Percentiles rank a stretch among this genome's conserved stretches.
These are phyloP conservation scores for Zarea fungicola DNA, from an alignment of 2,329 filamentous ascomycete species.

Conservation along the genomic window DNA sequence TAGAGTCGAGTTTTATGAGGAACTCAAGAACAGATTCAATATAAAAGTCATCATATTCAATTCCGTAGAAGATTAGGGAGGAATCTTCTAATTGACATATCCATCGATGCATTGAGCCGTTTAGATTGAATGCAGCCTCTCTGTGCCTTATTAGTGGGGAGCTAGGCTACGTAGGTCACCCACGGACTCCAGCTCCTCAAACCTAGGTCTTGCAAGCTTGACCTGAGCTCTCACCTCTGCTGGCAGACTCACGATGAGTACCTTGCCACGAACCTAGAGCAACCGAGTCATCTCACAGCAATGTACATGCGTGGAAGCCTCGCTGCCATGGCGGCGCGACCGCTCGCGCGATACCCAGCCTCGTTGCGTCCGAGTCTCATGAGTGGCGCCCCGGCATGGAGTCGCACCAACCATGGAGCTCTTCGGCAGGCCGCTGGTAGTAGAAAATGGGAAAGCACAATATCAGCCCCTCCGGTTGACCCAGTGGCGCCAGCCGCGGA, in stretches of 20 bases:
- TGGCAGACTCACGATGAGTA: neutral
- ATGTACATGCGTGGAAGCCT: slow-evolving; percentile 2
- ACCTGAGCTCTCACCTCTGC: neutral
- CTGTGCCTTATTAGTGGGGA: slow-evolving; percentile 2
- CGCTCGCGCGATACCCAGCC: slow-evolving; percentile 5
- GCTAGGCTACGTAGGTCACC: neutral
- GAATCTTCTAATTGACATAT: too few species aligned
- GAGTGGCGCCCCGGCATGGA: neutral
- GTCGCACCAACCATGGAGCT: neutral
- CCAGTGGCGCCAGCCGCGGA: neutral
- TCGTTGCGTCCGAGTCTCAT: neutral
- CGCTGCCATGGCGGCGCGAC: slow-evolving; percentile 7
- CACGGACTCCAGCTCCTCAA: neutral
- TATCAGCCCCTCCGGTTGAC: slow-evolving; percentile 8
- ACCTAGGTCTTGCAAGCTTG: slow-evolving; percentile 3
- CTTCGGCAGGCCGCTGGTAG: neutral
- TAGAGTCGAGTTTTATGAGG: too few species aligned
- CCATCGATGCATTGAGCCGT: too few species aligned
- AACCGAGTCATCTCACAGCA: neutral
- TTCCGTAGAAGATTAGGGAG: too few species aligned
- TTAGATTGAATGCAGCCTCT: too few species aligned
- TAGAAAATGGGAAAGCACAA: slow-evolving; percentile 17
- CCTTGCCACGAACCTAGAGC: neutral
- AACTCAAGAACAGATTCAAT: too few species aligned
- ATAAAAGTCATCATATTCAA: too few species aligned